Base-by-base conservation (phyloP, 805 yeast species). In the Cyberlindnera euphorbiae region DNA sequence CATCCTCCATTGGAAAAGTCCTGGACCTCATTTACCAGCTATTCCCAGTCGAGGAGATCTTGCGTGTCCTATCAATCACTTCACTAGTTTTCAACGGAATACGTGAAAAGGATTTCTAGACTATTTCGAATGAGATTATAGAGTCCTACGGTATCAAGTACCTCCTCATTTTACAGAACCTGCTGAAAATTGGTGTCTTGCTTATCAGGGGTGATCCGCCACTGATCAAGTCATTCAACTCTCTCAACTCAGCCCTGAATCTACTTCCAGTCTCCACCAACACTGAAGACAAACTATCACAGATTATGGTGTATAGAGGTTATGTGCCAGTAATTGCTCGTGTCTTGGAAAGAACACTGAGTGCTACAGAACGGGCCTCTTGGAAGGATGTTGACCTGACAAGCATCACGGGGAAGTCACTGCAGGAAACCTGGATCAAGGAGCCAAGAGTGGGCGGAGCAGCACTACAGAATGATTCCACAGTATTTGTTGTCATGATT, bases 321-420 rank as follows among this genome's bases (percentile, higher is more conserved):
- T 82, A 76, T 21, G 82, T 87, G 0, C 97, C 98, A 3, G 56
- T 90, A 5, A 62, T 76, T 2, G 69, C 79, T 4, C 67, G 97
- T 41, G 50, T 88, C 10, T 70, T 85, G 3, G 88, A 89, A 59
- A 60, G 77, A 15, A 66, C 82, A n/a, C 76, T 79, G 45, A 72
- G 69, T 33, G 56, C 23, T 51, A 61, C 35, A 29, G 39, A 30
- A 13, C 38, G 50, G 30, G 48, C 58, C 5, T 38, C 55, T 5
- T 68, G 71, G 71, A 55, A 58, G 10, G 64, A 66, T 6, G 50
- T 63, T 4, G 71, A 66, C 18, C 41, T 67, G 25, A 51, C 60
- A 4, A 41, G 50, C 26, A 38, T 67, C 3, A 44, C 53, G n/a
- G 73, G 73, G 0, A 56, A 56, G 17, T 42, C 51, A 0, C 49